Conservation (phyloP, 768 basidiomycete species). For the Mrakia blollopis region DNA sequence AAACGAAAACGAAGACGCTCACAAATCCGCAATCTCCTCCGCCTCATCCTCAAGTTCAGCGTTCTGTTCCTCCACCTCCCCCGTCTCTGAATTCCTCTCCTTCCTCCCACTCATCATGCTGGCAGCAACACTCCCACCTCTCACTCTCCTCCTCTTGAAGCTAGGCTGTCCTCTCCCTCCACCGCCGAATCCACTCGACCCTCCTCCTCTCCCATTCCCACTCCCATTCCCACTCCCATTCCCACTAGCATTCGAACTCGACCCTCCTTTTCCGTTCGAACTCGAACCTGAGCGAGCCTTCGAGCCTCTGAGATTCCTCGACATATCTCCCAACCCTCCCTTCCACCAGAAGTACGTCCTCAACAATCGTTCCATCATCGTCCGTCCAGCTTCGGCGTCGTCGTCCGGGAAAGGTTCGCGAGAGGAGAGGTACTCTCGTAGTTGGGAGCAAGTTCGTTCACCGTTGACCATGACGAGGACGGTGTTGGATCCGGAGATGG, state of each 20-base stretch:
- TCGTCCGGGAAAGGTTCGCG: constrained; percentile 10
- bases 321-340: constrained; percentile 45
- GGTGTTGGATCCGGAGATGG: constrained; percentile 57
- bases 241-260: neutral
- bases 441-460: constrained; percentile 62
- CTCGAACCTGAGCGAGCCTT: neutral
- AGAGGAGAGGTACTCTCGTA: constrained; percentile 72
- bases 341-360: constrained; percentile 78
- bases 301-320: constrained; percentile 20
- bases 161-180: constrained; percentile 34
- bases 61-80: constrained; percentile 38
- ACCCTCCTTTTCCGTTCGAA: neutral
- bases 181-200: neutral
- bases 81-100: constrained; percentile 35
- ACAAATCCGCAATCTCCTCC: constrained; percentile 59
- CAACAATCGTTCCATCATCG: constrained; percentile 75
- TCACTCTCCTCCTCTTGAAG: constrained; percentile 61
- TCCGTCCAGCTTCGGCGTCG: constrained; percentile 53
- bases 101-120: constrained; percentile 27
- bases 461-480: constrained; percentile 87
- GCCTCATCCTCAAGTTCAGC: constrained; percentile 51
- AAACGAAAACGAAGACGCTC: constrained; percentile 36
- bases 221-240: neutral
- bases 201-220: neutral
- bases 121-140: constrained; percentile 55